Base-by-base conservation (phyloP, 1,139 yeast genomes). In the Arxiozyma slooffiae region DNA sequence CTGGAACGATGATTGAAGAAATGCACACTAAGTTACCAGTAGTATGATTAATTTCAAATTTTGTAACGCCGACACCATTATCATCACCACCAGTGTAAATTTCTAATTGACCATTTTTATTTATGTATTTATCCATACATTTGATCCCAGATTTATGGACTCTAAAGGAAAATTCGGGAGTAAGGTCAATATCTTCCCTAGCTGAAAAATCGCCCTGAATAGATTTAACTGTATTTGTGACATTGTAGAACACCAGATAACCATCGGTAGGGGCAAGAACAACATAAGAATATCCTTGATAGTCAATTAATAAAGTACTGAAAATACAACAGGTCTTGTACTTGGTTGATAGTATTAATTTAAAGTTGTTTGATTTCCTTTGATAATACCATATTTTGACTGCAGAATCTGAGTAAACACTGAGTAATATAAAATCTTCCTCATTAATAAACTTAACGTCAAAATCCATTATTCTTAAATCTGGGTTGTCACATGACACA, bases 1-100 rank as follows among this genome's bases (percentile, higher is more conserved):
- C 67, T 16, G 71, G 71, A 2, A 69, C 64, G 52, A 75, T 73
- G 14, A 20, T 24, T 7, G 23, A 26, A 9, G 22, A 14, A 20
- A 41, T 23, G 16, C 41, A 46, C 11, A 8, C 51, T 46, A 45
- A 16, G 30, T 30, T 37, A 2, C 7, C 30, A 4, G 37, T 38
- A 3, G 22, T 40, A 2, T 58, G 56, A 1, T 55, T 55, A n/a
- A 69, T 48, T 2, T 49, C 47, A 36, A 83, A 64, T 22, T 60
- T 58, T 2, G 79, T 74, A 2, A 79, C 64, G 0, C 75, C 74
- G 8, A 90, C 64, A 0, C 89, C 83, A 67, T 90, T 90, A 60
- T 92, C 98, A 65, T 92, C 98, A 50, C 98, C 97, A 21, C 96
- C 97, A 1, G 96, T 80, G 5, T 81, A 66, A 16, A 82, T 64